These are phyloP conservation scores for Tillandsia fasciculata DNA, from an alignment of 176 grass and related monocot species.

Conservation along the genomic window DNA sequence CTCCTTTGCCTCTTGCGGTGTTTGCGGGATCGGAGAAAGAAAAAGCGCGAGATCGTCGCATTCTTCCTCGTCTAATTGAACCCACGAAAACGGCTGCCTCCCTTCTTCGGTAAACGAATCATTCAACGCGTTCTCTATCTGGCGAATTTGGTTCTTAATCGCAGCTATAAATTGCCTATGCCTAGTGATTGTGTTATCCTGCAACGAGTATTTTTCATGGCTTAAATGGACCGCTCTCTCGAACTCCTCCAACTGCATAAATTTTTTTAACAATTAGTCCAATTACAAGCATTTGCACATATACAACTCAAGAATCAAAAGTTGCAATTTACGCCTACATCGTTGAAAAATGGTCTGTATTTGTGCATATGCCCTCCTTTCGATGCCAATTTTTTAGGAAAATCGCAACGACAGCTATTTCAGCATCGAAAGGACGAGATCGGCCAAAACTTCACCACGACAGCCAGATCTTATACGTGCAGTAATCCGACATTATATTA, in stretches of 20 bases:
- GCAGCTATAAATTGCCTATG: conserved; percentile 63
- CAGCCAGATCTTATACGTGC: too few species aligned
- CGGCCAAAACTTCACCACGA: too few species aligned
- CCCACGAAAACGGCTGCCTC: conserved; percentile 45
- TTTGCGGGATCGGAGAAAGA: conserved; percentile 47
- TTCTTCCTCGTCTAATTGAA: conserved; percentile 74
- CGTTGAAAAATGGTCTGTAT: too few species aligned
- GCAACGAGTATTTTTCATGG: conserved; percentile 43
- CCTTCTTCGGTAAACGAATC: conserved; percentile 34
- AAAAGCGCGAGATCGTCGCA: conserved; percentile 67
- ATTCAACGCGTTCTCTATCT: conserved; percentile 39
- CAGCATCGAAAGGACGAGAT: too few species aligned
- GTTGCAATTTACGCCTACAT: too few species aligned
- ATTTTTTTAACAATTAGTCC: not conserved
- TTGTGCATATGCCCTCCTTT: too few species aligned
- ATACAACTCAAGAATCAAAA: too few species aligned
- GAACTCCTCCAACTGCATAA: conserved; percentile 73
- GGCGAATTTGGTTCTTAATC: conserved; percentile 51
- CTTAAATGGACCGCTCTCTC: conserved; percentile 53
- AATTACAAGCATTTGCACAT: too few species aligned
- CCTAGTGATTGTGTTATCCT: conserved; percentile 47
- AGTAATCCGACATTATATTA: too few species aligned
- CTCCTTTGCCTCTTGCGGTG: conserved; percentile 27
- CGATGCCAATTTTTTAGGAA: too few species aligned
- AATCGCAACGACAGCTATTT: too few species aligned